Evolutionary conservation across 495 filamentous ascomycete genomes (phyloP), one percentile per base, ranked within the genome.

Genomic region (Xylaria nigripes): DNA sequence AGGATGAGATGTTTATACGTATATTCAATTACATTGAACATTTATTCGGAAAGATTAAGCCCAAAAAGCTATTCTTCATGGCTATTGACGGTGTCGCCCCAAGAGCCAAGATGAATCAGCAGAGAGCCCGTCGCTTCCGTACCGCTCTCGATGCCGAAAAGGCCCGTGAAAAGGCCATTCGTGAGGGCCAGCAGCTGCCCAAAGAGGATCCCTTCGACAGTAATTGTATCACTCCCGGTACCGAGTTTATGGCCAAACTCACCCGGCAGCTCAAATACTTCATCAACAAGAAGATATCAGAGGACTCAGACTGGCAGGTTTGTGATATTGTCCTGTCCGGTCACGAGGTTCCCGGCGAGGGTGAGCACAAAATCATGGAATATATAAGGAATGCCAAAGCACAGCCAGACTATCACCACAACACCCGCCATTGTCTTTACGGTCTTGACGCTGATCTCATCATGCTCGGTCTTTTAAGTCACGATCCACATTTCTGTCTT

Each of bases 1-100:
- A 99, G 67, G 94, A 97, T 66, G 86, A 95, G 69, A 96, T 96
- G 91, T 97, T 97, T 69, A 96, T 97, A 57, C 86, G 88, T 21
- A 99, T 99, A 56, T 99, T 99, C 80, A 97, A 97, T 72, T 99
- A 99, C 67, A 97, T 99, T 57, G 94, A 99, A 70, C 94, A 99
- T 75, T 73, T 99, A 9, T 99, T 94, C 62, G 90, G 91, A 47
- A 97, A 96, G 72, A 99, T 99, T 58, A 96, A 96, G 68, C 94
- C 94, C 2, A 91, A 95, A 72, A 83, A 95, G 73, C 79, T 99
- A 12, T 99, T 99, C 70, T 99, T 96, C 73, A 96, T 99, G 94
- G 94, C 94, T 9, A 89, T 99, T 50, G 94, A 99, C 65, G 93
- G 93, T 54, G 94, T 99, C 48, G 94, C 94, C 15, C 94, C 94